phyloP scores from a whole-genome alignment of 345 rosid species.

The Geranium rotundifolium region DNA sequence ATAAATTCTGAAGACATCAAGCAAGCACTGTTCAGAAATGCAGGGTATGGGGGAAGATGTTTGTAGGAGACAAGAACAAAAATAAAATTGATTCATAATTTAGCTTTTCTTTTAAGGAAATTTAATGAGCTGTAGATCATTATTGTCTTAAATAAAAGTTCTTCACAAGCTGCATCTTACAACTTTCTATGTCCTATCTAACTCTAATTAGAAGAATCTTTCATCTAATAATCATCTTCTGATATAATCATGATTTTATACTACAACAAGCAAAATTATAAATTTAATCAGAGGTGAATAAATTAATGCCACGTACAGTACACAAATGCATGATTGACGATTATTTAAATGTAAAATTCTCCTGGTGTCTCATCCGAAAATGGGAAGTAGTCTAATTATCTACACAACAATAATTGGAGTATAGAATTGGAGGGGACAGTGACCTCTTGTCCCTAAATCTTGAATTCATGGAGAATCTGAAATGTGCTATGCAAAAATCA shows the following conservation, averaged over 20 bases:
- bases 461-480: neutral
- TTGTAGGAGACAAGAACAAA: slow-evolving; percentile 17
- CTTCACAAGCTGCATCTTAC: neutral
- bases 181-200: neutral
- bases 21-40: slow-evolving; percentile 75
- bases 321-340: neutral
- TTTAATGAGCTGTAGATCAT: neutral
- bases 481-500: neutral
- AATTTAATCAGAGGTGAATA: too few species aligned
- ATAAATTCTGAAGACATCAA: slow-evolving; percentile 65
- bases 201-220: neutral
- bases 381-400: neutral
- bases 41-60: slow-evolving; percentile 96
- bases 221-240: neutral
- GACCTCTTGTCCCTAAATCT: neutral
- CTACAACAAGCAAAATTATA: too few species aligned
- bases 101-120: neutral
- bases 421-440: neutral
- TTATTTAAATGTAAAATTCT: neutral
- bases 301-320: neutral
- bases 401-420: neutral
- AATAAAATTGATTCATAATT: slow-evolving; percentile 2
- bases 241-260: too few species aligned
- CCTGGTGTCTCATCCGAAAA: neutral
- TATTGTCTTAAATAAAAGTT: neutral